Conservation (phyloP, 208 protist species). For the Trypanosoma brucei region DNA sequence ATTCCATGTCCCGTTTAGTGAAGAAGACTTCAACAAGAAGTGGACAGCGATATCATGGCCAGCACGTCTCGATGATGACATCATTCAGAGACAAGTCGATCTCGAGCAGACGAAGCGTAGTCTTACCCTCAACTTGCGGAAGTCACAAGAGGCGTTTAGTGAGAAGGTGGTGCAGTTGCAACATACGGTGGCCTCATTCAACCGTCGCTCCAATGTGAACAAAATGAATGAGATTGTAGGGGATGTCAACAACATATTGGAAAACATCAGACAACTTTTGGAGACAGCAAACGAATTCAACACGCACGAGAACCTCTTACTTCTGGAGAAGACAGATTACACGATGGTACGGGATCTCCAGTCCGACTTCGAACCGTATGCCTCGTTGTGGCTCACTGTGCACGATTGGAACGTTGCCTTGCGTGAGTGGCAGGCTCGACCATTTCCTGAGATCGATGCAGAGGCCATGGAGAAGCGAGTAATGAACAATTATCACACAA, state of each 20-base stretch:
- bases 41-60: slow-evolving; percentile 92
- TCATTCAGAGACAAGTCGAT: slow-evolving; percentile 88
- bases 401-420: slow-evolving; percentile 83
- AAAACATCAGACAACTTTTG: slow-evolving; percentile 81
- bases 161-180: slow-evolving; percentile 71
- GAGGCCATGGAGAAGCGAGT: slow-evolving; percentile 90
- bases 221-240: slow-evolving; percentile 86
- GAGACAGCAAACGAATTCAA: slow-evolving; percentile 92
- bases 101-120: slow-evolving; percentile 90
- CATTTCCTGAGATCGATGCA: slow-evolving; percentile 86
- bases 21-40: slow-evolving; percentile 93
- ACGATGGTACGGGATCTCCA: slow-evolving; percentile 74
- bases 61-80: slow-evolving; percentile 77
- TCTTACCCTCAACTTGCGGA: slow-evolving; percentile 78
- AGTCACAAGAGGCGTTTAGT: slow-evolving; percentile 81
- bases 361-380: slow-evolving; percentile 96
- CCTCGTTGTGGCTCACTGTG: slow-evolving; percentile 92
- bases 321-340: slow-evolving; percentile 93
- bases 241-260: slow-evolving; percentile 80
- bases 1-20: slow-evolving; percentile 83
- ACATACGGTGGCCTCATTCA: slow-evolving; percentile 77
- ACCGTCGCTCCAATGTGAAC: slow-evolving; percentile 82
- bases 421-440: slow-evolving; percentile 73
- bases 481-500: slow-evolving; percentile 63
- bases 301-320: slow-evolving; percentile 93